Conservation (phyloP, 768 basidiomycete genomes). For the Pluteus cervinus region DNA sequence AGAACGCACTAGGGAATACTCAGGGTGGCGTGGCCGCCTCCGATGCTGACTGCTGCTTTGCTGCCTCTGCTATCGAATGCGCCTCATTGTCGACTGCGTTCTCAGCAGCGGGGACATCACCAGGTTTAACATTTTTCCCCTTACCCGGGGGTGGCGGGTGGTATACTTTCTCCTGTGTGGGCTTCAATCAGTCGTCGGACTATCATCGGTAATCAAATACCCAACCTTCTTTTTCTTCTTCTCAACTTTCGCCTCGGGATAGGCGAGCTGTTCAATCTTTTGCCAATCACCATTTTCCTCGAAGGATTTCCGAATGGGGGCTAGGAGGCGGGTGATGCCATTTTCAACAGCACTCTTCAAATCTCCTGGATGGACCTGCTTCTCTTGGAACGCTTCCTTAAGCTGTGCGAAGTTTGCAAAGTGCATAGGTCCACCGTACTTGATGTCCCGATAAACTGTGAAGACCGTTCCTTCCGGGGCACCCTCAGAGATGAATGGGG, state of each 20-base stretch:
- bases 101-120: conserved; percentile 11
- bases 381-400: conserved; percentile 67
- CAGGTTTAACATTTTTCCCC: conserved; percentile 47
- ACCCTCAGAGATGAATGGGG: conserved; percentile 56
- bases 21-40: too few species aligned
- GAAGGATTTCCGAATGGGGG: conserved; percentile 77
- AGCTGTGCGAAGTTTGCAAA: conserved; percentile 62
- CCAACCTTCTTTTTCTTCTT: conserved; percentile 52
- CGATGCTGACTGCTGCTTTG: too few species aligned
- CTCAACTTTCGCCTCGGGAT: conserved; percentile 71
- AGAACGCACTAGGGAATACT: too few species aligned
- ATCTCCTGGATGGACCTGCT: conserved; percentile 84
- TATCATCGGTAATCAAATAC: neutral
- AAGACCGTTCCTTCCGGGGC: conserved; percentile 84
- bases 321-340: conserved; percentile 67
- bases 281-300: conserved; percentile 78
- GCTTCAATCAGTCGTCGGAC: neutral
- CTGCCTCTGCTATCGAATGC: too few species aligned
- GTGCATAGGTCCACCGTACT: conserved; percentile 77
- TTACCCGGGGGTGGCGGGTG: conserved; percentile 81
- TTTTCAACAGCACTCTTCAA: conserved; percentile 75
- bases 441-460: conserved; percentile 69
- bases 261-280: conserved; percentile 69
- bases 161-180: conserved; percentile 66
- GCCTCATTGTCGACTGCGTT: conserved; percentile 2